Percentiles rank a stretch among this genome's conserved stretches.
Conservation (phyloP, 139 green algal species). For the Haematococcus lacustris region DNA sequence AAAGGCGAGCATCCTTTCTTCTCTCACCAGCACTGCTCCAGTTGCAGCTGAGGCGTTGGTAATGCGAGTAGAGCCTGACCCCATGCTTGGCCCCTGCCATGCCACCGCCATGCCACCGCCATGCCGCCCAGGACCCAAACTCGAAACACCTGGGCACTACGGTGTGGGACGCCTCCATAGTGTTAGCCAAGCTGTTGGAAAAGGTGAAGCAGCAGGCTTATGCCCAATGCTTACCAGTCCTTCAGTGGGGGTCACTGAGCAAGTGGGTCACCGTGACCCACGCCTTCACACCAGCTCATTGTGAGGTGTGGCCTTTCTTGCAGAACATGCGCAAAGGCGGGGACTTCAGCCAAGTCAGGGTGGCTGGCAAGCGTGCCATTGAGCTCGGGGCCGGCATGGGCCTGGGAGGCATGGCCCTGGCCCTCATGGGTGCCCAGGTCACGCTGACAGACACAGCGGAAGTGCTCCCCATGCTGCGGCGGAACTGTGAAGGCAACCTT, state of each 20-base stretch:
- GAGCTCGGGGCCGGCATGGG: constrained; percentile 86
- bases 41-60: too few species aligned
- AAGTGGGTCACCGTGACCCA: too few species aligned
- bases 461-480: constrained; percentile 63
- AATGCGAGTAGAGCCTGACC: too few species aligned
- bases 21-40: too few species aligned
- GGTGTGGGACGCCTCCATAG: constrained; percentile 87
- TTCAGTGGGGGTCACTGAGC: too few species aligned
- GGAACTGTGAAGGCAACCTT: constrained; percentile 75
- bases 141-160: constrained; percentile 80
- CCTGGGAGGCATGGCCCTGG: constrained; percentile 37
- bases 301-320: too few species aligned
- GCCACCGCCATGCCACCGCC: too few species aligned
- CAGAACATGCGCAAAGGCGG: constrained; percentile 33
- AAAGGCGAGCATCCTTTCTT: too few species aligned
- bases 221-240: too few species aligned
- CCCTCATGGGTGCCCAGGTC: constrained; percentile 52
- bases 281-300: too few species aligned
- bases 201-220: too few species aligned
- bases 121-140: constrained; percentile 67
- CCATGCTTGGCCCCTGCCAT: too few species aligned
- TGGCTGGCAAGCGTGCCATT: constrained; percentile 61
- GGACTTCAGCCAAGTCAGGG: constrained; percentile 53
- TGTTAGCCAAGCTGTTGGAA: constrained; percentile 86
- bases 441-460: constrained; percentile 54